phyloP scores from a whole-genome alignment of 2,329 filamentous ascomycete species.

The Cordyceps cateniannulata region DNA sequence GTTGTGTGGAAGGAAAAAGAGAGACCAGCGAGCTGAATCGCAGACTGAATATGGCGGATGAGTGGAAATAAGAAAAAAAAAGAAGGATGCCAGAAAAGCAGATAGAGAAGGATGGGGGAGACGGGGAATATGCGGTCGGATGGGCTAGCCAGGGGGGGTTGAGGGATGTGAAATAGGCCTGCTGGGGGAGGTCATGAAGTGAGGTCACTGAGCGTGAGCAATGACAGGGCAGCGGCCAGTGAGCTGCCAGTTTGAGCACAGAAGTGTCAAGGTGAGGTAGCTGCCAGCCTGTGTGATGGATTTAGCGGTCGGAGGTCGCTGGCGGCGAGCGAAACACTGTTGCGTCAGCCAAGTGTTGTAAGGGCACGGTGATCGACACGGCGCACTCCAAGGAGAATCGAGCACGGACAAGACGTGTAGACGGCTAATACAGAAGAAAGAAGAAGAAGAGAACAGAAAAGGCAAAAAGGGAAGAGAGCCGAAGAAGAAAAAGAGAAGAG shows the following conservation, averaged over 20 bases:
- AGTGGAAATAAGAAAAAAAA: background rate
- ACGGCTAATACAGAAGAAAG: background rate
- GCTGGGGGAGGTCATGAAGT: background rate
- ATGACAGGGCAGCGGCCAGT: too few species aligned
- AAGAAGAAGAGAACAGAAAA: background rate
- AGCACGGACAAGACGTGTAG: background rate
- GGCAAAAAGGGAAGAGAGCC: background rate
- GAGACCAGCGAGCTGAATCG: background rate
- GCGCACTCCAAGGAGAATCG: background rate
- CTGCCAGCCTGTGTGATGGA: background rate
- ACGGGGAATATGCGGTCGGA: background rate
- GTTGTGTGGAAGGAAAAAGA: background rate
- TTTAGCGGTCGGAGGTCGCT: background rate
- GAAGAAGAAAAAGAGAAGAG: background rate
- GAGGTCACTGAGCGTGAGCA: background rate
- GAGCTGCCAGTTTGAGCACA: background rate
- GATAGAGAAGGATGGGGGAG: background rate
- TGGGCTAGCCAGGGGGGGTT: conserved; percentile 1
- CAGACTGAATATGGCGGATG: background rate
- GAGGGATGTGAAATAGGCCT: background rate
- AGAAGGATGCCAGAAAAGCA: background rate
- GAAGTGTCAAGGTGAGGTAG: background rate
- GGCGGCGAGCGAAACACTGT: conserved; percentile 4
- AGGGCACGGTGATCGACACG: conserved; percentile 5
- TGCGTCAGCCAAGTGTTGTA: conserved; percentile 8